Conservation (phyloP, 2,329 filamentous ascomycete genomes). For the Colletotrichum brevisporum region DNA sequence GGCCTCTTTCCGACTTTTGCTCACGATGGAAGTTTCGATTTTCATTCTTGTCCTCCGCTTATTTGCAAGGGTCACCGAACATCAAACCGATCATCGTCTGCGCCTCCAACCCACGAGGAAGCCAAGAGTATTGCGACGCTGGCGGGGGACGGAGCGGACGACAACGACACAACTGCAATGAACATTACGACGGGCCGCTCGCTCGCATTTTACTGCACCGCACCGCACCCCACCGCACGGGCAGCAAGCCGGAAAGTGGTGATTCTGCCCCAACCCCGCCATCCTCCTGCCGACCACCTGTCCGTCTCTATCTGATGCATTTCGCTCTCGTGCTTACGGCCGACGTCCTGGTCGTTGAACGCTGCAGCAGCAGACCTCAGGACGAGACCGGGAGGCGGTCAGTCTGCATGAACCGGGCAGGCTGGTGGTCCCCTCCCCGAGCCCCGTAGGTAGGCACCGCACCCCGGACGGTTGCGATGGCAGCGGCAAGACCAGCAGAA, state of each 20-base stretch:
- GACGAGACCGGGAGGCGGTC: background rate
- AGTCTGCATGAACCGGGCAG: background rate
- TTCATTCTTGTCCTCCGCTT: slow-evolving; percentile 19
- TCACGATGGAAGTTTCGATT: slow-evolving; percentile 30
- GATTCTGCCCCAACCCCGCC: background rate
- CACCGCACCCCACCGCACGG: background rate
- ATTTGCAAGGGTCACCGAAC: slow-evolving; percentile 21
- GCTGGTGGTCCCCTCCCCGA: background rate
- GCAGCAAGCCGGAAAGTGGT: background rate
- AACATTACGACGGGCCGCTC: no score
- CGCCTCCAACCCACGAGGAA: background rate
- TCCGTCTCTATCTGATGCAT: background rate
- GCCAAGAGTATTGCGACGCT: background rate
- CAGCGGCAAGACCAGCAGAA: slow-evolving; percentile 15
- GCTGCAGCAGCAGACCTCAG: background rate
- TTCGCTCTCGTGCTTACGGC: background rate
- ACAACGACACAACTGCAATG: no score
- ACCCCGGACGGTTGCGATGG: background rate
- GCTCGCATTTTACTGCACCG: no score
- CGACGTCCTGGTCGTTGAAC: background rate
- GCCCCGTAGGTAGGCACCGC: background rate
- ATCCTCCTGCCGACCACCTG: background rate
- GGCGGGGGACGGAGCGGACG: background rate
- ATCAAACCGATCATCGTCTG: slow-evolving; percentile 31
- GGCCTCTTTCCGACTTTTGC: slow-evolving; percentile 9